Percentiles rank a stretch among this genome's conserved stretches.
phyloP scores from a whole-genome alignment of 2,329 filamentous ascomycete genomes.

The Sclerotinia subarctica region DNA sequence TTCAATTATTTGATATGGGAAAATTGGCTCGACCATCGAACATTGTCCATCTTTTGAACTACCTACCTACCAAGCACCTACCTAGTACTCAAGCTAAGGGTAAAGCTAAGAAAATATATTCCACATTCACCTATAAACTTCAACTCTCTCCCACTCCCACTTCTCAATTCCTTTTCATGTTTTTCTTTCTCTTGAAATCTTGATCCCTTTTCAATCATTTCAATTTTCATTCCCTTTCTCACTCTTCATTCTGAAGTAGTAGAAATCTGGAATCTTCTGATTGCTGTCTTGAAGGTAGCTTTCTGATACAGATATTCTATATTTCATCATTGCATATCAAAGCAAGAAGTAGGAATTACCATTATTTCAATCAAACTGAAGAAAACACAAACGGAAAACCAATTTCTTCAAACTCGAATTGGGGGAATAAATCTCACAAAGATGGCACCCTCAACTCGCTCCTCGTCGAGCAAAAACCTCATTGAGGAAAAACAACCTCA shows the following conservation, averaged over 20 bases:
- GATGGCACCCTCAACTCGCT: conserved; percentile 14
- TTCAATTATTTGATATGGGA: neutral
- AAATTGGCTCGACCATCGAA: neutral
- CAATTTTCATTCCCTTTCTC: neutral
- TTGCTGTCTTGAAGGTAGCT: neutral
- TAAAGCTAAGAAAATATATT: neutral
- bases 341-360: neutral
- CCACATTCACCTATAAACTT: neutral
- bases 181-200: neutral
- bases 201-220: neutral
- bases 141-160: neutral
- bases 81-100: neutral
- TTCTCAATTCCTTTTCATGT: neutral
- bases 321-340: neutral
- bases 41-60: neutral
- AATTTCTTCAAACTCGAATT: neutral
- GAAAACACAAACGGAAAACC: neutral
- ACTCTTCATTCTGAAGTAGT: neutral
- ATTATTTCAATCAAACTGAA: neutral
- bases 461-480: conserved; percentile 1
- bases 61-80: too few relatives aligned
- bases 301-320: neutral
- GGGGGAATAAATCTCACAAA: neutral
- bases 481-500: conserved; percentile 35
- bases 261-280: neutral